Evolutionary conservation across 106 monocot genomes (phyloP).

Genomic region (Acanthochlamys bracteata): DNA sequence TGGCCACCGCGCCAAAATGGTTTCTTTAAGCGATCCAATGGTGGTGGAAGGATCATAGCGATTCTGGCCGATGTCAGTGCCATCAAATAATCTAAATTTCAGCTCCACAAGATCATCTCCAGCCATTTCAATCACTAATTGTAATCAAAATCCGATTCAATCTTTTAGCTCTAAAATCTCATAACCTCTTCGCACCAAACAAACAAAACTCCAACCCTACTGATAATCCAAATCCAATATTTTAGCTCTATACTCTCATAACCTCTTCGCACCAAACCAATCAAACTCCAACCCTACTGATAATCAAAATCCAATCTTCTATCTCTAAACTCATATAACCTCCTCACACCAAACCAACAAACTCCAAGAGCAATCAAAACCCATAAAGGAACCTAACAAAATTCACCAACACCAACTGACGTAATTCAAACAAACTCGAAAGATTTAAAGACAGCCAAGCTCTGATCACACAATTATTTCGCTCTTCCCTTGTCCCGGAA

Average conservation of each 20-base stretch:
- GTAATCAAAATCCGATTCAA: not conserved
- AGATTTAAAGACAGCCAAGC: too few species aligned
- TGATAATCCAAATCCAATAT: not conserved
- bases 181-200: not conserved
- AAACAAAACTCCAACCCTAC: not conserved
- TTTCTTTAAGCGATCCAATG: slow-evolving; percentile 33
- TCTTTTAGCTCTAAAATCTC: not conserved
- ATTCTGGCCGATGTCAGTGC: slow-evolving; percentile 37
- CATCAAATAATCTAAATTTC: slow-evolving; percentile 42
- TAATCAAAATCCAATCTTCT: not conserved
- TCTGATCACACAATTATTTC: too few species aligned
- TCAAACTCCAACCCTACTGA: slow-evolving; percentile 5
- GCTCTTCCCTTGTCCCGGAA: too few species aligned
- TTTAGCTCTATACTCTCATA: not conserved
- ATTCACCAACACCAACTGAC: too few species aligned
- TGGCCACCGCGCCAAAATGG: slow-evolving; percentile 36
- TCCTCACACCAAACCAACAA: not conserved
- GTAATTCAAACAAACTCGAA: too few species aligned
- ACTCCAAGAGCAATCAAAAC: too few species aligned
- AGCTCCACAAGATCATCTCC: slow-evolving; percentile 23
- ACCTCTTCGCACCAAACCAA: not conserved
- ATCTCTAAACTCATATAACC: not conserved
- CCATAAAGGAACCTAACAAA: too few species aligned
- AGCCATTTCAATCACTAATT: slow-evolving; percentile 10
- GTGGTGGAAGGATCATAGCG: slow-evolving; percentile 32